Base-by-base conservation (phyloP, 805 yeast genomes). In the Lipomyces yamanashiensis region DNA sequence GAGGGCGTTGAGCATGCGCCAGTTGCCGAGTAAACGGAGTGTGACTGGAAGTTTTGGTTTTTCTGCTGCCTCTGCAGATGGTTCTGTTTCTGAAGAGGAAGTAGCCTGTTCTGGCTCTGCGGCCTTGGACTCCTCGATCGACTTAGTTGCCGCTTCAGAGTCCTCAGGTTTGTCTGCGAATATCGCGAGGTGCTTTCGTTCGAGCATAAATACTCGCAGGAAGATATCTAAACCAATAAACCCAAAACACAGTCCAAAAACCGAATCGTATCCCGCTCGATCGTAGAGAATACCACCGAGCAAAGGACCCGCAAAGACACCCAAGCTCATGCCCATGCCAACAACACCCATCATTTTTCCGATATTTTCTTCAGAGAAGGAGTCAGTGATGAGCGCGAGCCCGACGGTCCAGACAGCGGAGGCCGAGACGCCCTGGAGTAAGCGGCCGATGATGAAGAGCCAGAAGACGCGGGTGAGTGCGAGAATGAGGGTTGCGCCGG, bases 321-420 rank as follows among this genome's bases (percentile, higher is more conserved):
- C 78, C 43, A 75, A 23, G 23, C 74, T 66, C 63, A 73, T 62
- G 4, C 71, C 74, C 23, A 71, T 60, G n/a, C 73, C 72, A 2
- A 75, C 75, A 55, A 70, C 65, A 21, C 76, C 72, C 72, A 75
- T 66, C 23, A 66, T 58, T 21, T 70, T 64, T 23, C 75, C 78
- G 12, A 75, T 56, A 15, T 71, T 62, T 15, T 71, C 72, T 10
- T 71, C 69, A 8, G 71, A 66, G 9, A 73, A 74, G 1, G 73
- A 69, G 56, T 75, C 69, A 12, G 72, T 67, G 12, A 75, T 47
- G 34, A 75, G 69, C 4, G 78, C 76, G 50, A 76, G 59, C 3
- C 78, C 78, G 8, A 73, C 76, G 1, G 74, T 69, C 78, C 78
- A 75, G 21, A 75, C 76, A 5, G 73, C 64, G 9, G 73, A 74